Base-by-base conservation (phyloP, 2,329 filamentous ascomycete species). In the Aspergillus sp. region DNA sequence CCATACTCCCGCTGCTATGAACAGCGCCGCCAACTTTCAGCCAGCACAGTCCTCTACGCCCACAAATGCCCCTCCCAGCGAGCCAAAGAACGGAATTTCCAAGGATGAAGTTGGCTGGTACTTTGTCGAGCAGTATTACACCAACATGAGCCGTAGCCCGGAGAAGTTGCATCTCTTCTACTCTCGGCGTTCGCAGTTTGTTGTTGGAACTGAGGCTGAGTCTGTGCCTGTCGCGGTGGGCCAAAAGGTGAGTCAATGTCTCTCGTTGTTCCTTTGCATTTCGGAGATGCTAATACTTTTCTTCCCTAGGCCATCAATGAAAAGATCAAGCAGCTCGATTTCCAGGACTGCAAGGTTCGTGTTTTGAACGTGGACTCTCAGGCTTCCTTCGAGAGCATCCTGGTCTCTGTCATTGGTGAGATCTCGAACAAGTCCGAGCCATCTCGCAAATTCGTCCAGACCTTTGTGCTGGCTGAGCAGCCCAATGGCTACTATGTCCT, bases 121-220 rank as follows among this genome's bases (percentile, higher is more conserved):
- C 75, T 98, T 98, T 59, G 93, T 98, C 46, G 90, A 97, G 79
- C 90, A 95, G 71, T 98, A 96, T 78, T 98, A 98, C 74, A 97
- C 88, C 58, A 98, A 90, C 50, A 75, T 98, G 64, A 96, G 90
- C 82, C 90, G 91, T 72, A 87, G 77, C 54, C 90, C 93, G 19
- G 90, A 95, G 65, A 94, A 93, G 72, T 86, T 98, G 60, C 91
- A 83, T 69, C 83, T 97, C 42, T 98, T 96, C 78, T 97, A 97
- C 73, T 86, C 88, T 73, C 95, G 95, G 73, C 85, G 84, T 54
- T 97, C 93, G 44, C 90, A 96, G 71, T 91, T 95, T 61, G 90
- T 97, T 49, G 93, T 86, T 56, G 93, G 93, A 42, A 81, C 83
- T 39, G 93, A 98, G 73, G 90, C 90, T 48, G 89, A 95, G 69